Conservation (phyloP, 495 filamentous ascomycete species). For the Hypomontagnella monticulosa region DNA sequence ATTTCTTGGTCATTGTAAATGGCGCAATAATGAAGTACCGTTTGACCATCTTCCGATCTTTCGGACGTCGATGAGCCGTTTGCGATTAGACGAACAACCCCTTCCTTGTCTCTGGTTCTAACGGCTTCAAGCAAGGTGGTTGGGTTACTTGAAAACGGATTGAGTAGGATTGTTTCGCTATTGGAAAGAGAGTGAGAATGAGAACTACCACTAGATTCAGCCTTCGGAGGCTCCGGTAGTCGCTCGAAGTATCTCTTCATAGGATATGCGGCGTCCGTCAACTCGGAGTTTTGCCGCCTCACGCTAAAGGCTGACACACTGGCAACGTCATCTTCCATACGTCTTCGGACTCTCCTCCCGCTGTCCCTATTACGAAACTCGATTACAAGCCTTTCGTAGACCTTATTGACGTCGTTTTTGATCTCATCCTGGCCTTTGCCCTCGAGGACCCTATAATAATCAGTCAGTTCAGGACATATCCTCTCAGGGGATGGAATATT, state of each 20-base stretch:
- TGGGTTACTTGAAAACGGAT: slow-evolving; percentile 9
- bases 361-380: slow-evolving; percentile 19
- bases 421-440: slow-evolving; percentile 40
- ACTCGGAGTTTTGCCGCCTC: slow-evolving; percentile 16
- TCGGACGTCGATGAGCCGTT: slow-evolving; percentile 17
- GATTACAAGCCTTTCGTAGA: slow-evolving; percentile 21
- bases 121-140: slow-evolving; percentile 19
- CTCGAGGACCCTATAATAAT: slow-evolving; percentile 19
- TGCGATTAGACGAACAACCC: slow-evolving; percentile 19
- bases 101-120: slow-evolving; percentile 24
- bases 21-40: slow-evolving; percentile 44
- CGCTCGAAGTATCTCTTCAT: slow-evolving; percentile 19
- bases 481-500: neutral
- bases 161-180: slow-evolving; percentile 4
- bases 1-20: slow-evolving; percentile 38
- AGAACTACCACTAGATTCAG: neutral
- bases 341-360: slow-evolving; percentile 15
- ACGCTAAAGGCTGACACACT: slow-evolving; percentile 32
- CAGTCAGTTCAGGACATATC: neutral
- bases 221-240: neutral
- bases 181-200: neutral
- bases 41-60: slow-evolving; percentile 33
- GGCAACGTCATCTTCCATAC: slow-evolving; percentile 34
- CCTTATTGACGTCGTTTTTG: slow-evolving; percentile 26
- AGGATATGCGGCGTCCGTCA: slow-evolving; percentile 3